phyloP scores from a whole-genome alignment of 2,329 filamentous ascomycete species.

The Endothia cerciana region DNA sequence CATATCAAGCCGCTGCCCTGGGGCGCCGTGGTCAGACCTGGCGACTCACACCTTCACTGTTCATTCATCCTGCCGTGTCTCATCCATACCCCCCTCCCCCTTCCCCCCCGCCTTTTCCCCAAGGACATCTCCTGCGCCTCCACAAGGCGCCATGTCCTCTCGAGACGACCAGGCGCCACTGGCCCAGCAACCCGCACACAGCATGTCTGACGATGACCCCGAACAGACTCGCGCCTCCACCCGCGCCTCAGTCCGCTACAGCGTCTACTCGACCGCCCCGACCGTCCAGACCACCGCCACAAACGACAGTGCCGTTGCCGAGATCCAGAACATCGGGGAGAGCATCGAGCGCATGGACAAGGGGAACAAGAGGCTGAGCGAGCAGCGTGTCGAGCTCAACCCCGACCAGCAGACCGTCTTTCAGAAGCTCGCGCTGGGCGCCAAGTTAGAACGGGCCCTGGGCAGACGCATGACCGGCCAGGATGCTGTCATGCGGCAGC shows the following conservation, averaged over 20 bases:
- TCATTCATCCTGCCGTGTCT: too few relatives aligned
- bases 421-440: conserved; percentile 84
- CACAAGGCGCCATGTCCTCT: neutral
- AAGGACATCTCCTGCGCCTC: neutral
- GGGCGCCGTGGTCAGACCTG: too few relatives aligned
- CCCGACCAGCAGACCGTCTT: conserved; percentile 81
- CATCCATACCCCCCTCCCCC: neutral
- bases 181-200: neutral
- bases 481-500: conserved; percentile 80
- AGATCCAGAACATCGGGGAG: conserved; percentile 72
- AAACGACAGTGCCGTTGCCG: conserved; percentile 58
- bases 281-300: conserved; percentile 63
- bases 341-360: conserved; percentile 88
- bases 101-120: neutral
- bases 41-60: too few relatives aligned
- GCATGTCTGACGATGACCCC: conserved; percentile 18
- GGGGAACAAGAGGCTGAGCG: conserved; percentile 68
- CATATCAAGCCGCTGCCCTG: too few relatives aligned
- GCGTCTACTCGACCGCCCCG: conserved; percentile 63
- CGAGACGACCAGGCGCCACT: neutral
- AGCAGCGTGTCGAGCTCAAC: conserved; percentile 79
- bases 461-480: conserved; percentile 85
- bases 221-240: conserved; percentile 57
- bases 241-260: conserved; percentile 60
- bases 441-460: conserved; percentile 87